phyloP scores from a whole-genome alignment of 176 grass and related monocot species.

The Rhynchospora tenuis region DNA sequence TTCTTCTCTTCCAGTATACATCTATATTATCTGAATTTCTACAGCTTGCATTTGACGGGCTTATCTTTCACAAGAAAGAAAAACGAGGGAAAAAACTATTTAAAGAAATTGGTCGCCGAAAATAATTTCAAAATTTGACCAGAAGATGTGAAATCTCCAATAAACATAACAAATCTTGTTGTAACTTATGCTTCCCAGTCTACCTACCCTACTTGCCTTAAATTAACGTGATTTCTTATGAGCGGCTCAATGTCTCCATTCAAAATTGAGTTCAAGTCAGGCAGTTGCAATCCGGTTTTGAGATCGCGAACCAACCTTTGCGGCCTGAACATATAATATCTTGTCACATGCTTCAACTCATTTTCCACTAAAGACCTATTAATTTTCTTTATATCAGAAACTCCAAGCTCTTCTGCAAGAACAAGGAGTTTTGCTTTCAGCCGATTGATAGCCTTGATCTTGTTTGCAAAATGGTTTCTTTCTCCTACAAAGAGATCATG shows the following conservation, averaged over 20 bases:
- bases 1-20: too few species aligned
- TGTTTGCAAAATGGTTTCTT: conserved; percentile 85
- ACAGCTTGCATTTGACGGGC: background rate
- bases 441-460: conserved; percentile 64
- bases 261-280: conserved; percentile 57
- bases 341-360: conserved; percentile 31
- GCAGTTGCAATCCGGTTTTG: conserved; percentile 60
- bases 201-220: conserved; percentile 35
- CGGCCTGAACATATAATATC: conserved; percentile 62
- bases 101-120: background rate
- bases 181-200: background rate
- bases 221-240: conserved; percentile 53
- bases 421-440: conserved; percentile 83
- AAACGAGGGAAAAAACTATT: background rate
- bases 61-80: background rate
- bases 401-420: conserved; percentile 36
- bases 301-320: conserved; percentile 69
- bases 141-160: background rate
- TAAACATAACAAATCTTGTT: background rate
- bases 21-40: too few species aligned
- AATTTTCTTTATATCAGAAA: conserved; percentile 31
- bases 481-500: conserved; percentile 44
- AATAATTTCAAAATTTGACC: background rate
- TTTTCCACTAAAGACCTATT: conserved; percentile 31
- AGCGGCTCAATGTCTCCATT: conserved; percentile 67